Percentiles rank a stretch among this genome's conserved stretches.
These are phyloP conservation scores for Leishmania guyanensis DNA, from an alignment of 208 protist genomes.

Conservation along the genomic window DNA sequence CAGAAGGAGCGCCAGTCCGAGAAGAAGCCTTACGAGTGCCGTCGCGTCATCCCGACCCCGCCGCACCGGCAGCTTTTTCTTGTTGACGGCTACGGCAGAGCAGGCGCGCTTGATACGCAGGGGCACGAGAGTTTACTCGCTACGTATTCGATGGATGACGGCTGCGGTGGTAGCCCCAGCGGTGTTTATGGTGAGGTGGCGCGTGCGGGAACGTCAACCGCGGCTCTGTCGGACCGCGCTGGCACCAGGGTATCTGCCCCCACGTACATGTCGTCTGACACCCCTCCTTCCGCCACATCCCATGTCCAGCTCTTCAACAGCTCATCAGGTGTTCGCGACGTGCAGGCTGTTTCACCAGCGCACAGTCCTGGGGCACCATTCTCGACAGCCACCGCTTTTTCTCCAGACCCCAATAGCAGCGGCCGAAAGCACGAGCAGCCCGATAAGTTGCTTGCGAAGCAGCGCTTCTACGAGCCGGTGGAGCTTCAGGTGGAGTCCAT, in stretches of 20 bases:
- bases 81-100: conserved; percentile 14
- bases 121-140: neutral
- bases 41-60: conserved; percentile 31
- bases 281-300: neutral
- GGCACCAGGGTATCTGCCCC: neutral
- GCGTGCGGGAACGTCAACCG: neutral
- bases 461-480: conserved; percentile 50
- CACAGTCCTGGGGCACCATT: neutral
- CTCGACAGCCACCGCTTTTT: neutral
- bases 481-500: conserved; percentile 85
- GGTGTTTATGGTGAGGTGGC: neutral
- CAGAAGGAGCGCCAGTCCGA: neutral
- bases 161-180: neutral
- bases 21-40: neutral
- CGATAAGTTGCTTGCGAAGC: conserved; percentile 11
- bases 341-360: neutral
- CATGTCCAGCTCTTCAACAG: neutral
- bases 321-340: neutral
- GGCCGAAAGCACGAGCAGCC: neutral
- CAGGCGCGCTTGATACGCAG: neutral
- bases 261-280: conserved; percentile 7
- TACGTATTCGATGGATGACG: neutral
- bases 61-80: conserved; percentile 54
- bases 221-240: neutral
- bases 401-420: neutral